Percentiles rank a stretch among this genome's conserved stretches.
phyloP scores from a whole-genome alignment of 2,329 filamentous ascomycete species.

The Paradendryphiella salina region DNA sequence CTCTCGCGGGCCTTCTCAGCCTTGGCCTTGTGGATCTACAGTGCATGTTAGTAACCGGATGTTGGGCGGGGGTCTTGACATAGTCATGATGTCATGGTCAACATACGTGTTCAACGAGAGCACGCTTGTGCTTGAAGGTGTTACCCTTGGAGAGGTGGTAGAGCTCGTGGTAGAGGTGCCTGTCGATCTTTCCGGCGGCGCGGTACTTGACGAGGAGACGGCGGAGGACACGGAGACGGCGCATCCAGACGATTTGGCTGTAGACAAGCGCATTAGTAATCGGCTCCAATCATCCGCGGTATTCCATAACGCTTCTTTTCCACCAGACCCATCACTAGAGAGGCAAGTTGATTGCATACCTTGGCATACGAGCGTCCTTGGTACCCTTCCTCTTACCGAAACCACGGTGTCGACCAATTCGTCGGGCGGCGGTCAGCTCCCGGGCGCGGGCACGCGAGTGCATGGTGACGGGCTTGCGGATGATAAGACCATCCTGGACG shows the following conservation, averaged over 20 bases:
- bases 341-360: slow-evolving; percentile 61
- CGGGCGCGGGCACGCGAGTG: slow-evolving; percentile 97
- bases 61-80: slow-evolving; percentile 22
- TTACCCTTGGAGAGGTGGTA: slow-evolving; percentile 99
- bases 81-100: slow-evolving; percentile 46
- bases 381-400: slow-evolving; percentile 99
- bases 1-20: slow-evolving; percentile 97
- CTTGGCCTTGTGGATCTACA: slow-evolving; percentile 99
- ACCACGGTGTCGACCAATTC: slow-evolving; percentile 96
- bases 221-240: slow-evolving; percentile 97
- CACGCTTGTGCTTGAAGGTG: slow-evolving; percentile 99
- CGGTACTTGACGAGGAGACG: slow-evolving; percentile 99
- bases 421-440: slow-evolving; percentile 89
- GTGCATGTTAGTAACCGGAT: slow-evolving; percentile 33
- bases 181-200: slow-evolving; percentile 99
- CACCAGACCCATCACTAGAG: slow-evolving; percentile 15
- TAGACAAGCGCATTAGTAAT: slow-evolving; percentile 45
- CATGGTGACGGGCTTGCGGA: slow-evolving; percentile 99
- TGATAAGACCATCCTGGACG: slow-evolving; percentile 99
- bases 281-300: slow-evolving; percentile 16
- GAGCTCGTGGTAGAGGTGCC: slow-evolving; percentile 99
- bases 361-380: slow-evolving; percentile 98
- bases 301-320: slow-evolving; percentile 4
- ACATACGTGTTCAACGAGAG: slow-evolving; percentile 99
- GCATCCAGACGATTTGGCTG: slow-evolving; percentile 99